Evolutionary conservation across 495 filamentous ascomycete species (phyloP), one percentile per base, ranked within the genome.

Genomic region (Annulohypoxylon maeteangense): DNA sequence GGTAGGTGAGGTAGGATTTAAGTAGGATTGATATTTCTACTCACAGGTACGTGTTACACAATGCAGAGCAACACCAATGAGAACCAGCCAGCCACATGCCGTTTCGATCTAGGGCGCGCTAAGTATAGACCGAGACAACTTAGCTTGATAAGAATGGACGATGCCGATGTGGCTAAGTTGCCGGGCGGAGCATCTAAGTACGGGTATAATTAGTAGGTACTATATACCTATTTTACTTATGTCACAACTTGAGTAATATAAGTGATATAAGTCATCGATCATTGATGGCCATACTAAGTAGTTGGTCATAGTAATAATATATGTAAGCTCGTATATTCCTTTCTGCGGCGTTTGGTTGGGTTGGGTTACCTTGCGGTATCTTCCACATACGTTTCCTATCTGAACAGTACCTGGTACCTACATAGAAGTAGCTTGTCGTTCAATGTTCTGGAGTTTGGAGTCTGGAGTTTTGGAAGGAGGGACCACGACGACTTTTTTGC

Each of bases 281-380:
- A 38, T 8, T 38, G n/a, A n/a, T n/a, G n/a, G n/a, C n/a, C n/a
- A 38, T 38, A 38, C 34, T 4, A 40, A n/a, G 36, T 54, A 61
- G 48, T 29, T 51, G 16, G 45, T 32, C 44, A 23, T 63, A 64
- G 27, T 62, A 61, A 61, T 56, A 65, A 47, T 31, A 62, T 59
- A 63, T 58, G 51, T 48, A 55, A 72, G 70, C 70, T 72, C 65
- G 65, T 72, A 68, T 62, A 57, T 72, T 65, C 61, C 31, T 32
- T 47, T 47, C 47, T 31, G 8, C 53, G 40, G 44, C 50, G 29
- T 27, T 42, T 44, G 40, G 40, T 58, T 69, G 58, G 23, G 65
- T n/a, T n/a, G 47, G 11, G 22, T 27, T 6, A 27, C 38, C 47
- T 61, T 32, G 61, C 48, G 44, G 47, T 25, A 57, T 55, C 31